Percentiles rank a stretch among this genome's conserved stretches.
Conservation (phyloP, 441 rosid species). For the Corymbia citriodora region DNA sequence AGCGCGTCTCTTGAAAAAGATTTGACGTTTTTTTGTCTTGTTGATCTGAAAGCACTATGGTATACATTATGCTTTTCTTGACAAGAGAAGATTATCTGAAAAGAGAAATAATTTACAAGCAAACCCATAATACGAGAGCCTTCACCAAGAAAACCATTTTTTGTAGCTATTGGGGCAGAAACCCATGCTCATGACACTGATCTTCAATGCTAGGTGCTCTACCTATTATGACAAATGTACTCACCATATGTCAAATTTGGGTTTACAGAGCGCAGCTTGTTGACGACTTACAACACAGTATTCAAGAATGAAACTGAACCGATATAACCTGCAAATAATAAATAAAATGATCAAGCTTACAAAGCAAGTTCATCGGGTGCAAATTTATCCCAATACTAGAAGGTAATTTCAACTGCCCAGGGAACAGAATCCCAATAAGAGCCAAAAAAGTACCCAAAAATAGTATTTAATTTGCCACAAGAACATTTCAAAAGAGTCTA, state of each 20-base stretch:
- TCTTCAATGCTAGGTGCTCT: neutral
- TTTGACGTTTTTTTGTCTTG: neutral
- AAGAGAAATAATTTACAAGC: neutral
- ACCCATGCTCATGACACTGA: neutral
- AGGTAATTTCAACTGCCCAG: neutral
- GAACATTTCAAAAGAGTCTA: neutral
- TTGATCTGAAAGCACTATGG: neutral
- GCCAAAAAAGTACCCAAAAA: neutral
- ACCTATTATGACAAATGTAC: constrained; percentile 6
- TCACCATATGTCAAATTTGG: constrained; percentile 86
- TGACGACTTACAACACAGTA: constrained; percentile 67
- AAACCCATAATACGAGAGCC: neutral
- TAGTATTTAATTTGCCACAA: neutral
- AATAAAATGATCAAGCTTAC: neutral
- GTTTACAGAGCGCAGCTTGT: constrained; percentile 84
- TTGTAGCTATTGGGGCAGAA: neutral
- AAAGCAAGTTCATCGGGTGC: neutral
- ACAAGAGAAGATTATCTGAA: neutral
- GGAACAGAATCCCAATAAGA: neutral
- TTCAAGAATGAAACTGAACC: constrained; percentile 96
- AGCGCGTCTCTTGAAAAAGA: neutral
- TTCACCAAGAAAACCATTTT: neutral
- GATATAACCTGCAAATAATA: constrained; percentile 65
- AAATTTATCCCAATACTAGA: neutral
- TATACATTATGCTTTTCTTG: neutral